A percentile compares a stretch with the other conserved stretches of the same genome.
phyloP scores from a whole-genome alignment of 2,329 filamentous ascomycete species.

The Microcyclospora tardicrescens region DNA sequence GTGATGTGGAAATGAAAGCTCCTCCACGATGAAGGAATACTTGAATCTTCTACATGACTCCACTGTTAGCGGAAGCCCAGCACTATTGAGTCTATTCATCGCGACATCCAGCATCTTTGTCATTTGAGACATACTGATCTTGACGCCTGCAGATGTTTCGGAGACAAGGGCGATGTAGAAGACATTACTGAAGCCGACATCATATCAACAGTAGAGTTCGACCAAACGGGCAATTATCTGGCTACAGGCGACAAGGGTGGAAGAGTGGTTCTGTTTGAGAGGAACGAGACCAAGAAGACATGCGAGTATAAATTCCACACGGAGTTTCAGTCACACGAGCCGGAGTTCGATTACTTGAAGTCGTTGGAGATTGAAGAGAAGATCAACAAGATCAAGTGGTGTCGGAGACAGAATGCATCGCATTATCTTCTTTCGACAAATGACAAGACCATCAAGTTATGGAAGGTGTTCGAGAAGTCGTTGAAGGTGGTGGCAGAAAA shows the following conservation, averaged over 20 bases:
- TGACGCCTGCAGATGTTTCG: constrained; percentile 65
- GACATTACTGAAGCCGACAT: constrained; percentile 96
- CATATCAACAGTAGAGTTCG: constrained; percentile 83
- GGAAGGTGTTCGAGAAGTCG: constrained; percentile 99
- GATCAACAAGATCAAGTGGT: constrained; percentile 99
- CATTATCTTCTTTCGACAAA: constrained; percentile 98
- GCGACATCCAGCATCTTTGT: too few relatives aligned
- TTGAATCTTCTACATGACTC: neutral
- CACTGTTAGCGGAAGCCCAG: neutral
- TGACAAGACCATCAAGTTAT: constrained; percentile 99
- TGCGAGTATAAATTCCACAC: constrained; percentile 99
- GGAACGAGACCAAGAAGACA: constrained; percentile 99
- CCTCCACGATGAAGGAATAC: neutral
- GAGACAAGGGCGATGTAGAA: constrained; percentile 98
- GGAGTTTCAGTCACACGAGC: constrained; percentile 98
- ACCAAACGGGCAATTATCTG: constrained; percentile 79
- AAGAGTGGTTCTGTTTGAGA: constrained; percentile 72
- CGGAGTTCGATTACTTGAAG: constrained; percentile 98
- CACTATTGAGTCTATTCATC: neutral
- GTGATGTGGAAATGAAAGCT: neutral
- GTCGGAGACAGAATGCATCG: constrained; percentile 90
- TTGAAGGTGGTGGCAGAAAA: constrained; percentile 98
- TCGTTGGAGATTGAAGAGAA: constrained; percentile 99
- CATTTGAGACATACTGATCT: neutral
- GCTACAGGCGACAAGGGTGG: constrained; percentile 85